A percentile compares a stretch with the other conserved stretches of the same genome.
Evolutionary conservation across 1,284 basidiomycete genomes (phyloP).

Genomic region (Rhodofomes roseus): DNA sequence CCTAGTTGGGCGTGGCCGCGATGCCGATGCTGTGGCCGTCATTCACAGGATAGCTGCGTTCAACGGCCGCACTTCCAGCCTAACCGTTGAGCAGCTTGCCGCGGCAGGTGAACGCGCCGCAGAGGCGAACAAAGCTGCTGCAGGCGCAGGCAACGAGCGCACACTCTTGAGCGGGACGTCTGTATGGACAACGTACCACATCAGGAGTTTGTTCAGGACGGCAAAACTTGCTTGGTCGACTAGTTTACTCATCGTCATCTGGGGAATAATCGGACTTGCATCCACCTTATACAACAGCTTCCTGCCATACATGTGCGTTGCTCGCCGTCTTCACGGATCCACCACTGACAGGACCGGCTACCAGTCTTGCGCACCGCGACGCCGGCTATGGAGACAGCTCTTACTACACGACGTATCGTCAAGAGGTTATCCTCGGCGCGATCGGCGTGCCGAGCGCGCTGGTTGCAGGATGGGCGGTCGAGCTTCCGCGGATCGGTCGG

Average conservation of each 20-base stretch:
- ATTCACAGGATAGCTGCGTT: conserved; percentile 56
- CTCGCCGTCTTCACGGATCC: background rate
- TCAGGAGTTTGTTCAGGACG: conserved; percentile 53
- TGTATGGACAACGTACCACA: conserved; percentile 36
- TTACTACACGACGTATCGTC: conserved; percentile 49
- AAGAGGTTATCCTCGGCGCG: conserved; percentile 58
- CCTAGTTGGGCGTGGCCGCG: conserved; percentile 57
- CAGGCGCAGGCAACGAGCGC: conserved; percentile 12
- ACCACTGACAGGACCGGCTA: background rate
- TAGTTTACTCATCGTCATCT: conserved; percentile 48
- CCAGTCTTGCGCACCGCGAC: conserved; percentile 44
- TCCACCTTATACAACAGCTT: conserved; percentile 61
- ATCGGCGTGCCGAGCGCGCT: conserved; percentile 68
- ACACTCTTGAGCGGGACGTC: conserved; percentile 34
- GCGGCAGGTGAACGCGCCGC: conserved; percentile 22
- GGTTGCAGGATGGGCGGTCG: conserved; percentile 60
- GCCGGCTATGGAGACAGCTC: conserved; percentile 45
- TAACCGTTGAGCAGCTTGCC: conserved; percentile 41
- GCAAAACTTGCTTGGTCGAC: conserved; percentile 57
- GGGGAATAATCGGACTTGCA: conserved; percentile 61
- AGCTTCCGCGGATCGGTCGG: conserved; percentile 57
- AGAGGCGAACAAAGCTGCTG: conserved; percentile 8
- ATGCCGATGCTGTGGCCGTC: conserved; percentile 59
- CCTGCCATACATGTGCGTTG: conserved; percentile 39
- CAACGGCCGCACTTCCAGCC: conserved; percentile 43